Conservation (phyloP, 345 rosid genomes). For the Syzygium aqueum region DNA sequence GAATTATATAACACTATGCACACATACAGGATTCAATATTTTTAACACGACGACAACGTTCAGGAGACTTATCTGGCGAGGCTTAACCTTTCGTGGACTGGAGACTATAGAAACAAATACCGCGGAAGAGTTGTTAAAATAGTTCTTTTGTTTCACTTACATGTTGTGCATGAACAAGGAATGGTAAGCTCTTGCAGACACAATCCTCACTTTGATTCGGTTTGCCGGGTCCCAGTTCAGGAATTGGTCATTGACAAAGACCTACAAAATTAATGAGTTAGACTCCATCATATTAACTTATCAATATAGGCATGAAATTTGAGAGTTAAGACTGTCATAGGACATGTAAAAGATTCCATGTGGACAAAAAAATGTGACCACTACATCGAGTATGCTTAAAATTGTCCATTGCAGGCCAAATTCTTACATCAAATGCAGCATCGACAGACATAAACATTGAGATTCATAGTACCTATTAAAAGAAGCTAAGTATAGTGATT, state of each 20-base stretch:
- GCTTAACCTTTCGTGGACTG: background rate
- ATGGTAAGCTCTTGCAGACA: constrained; percentile 97
- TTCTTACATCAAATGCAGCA: background rate
- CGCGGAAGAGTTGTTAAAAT: background rate
- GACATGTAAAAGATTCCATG: background rate
- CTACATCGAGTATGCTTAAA: background rate
- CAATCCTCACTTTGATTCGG: constrained; percentile 94
- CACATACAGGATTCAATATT: background rate
- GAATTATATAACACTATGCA: background rate
- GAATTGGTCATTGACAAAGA: constrained; percentile 87
- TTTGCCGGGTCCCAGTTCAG: constrained; percentile 89
- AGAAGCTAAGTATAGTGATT: no score
- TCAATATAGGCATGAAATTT: background rate
- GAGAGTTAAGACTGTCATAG: background rate
- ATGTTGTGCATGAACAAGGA: constrained; percentile 98
- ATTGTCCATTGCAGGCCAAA: background rate
- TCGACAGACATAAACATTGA: background rate
- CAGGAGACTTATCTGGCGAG: constrained; percentile 28
- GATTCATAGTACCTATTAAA: background rate
- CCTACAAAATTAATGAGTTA: constrained; percentile 26
- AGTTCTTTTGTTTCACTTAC: constrained; percentile 40
- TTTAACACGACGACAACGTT: constrained; percentile 13
- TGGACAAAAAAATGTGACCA: background rate
- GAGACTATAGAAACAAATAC: background rate
- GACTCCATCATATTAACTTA: background rate